A percentile compares a stretch with the other conserved stretches of the same genome.
Evolutionary conservation across 345 rosid genomes (phyloP).

Genomic region (Camelina hispida): DNA sequence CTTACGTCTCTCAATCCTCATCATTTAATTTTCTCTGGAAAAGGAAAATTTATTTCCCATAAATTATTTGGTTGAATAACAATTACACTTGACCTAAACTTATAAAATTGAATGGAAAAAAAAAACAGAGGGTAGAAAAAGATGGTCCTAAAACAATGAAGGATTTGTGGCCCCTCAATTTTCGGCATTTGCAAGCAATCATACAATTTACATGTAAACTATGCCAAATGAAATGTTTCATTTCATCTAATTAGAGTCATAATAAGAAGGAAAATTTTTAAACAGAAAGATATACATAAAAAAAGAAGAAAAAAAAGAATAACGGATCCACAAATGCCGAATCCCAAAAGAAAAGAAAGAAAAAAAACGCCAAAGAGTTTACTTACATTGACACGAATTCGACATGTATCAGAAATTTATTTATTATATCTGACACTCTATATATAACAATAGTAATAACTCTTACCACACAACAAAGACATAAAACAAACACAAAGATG

Average conservation of each 20-base stretch:
- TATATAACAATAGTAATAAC: background rate
- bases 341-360: background rate
- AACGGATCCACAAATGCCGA: constrained; percentile 20
- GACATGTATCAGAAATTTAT: constrained; percentile 33
- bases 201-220: constrained; percentile 33
- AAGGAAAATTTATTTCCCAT: background rate
- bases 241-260: background rate
- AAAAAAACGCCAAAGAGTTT: background rate
- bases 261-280: constrained; percentile 17
- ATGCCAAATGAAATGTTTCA: background rate
- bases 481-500: background rate
- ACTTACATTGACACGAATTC: constrained; percentile 24
- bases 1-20: too few relatives aligned
- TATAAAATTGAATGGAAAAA: constrained; percentile 3
- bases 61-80: background rate
- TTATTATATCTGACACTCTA: constrained; percentile 32
- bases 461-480: constrained; percentile 18
- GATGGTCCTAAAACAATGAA: constrained; percentile 17
- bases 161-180: constrained; percentile 32
- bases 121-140: background rate
- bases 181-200: constrained; percentile 32
- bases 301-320: background rate
- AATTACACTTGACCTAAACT: constrained; percentile 16
- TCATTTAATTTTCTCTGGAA: background rate
- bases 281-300: background rate